These are phyloP conservation scores for Lignosus rhinocerotis DNA, from an alignment of 1,284 basidiomycete genomes.

Conservation along the genomic window DNA sequence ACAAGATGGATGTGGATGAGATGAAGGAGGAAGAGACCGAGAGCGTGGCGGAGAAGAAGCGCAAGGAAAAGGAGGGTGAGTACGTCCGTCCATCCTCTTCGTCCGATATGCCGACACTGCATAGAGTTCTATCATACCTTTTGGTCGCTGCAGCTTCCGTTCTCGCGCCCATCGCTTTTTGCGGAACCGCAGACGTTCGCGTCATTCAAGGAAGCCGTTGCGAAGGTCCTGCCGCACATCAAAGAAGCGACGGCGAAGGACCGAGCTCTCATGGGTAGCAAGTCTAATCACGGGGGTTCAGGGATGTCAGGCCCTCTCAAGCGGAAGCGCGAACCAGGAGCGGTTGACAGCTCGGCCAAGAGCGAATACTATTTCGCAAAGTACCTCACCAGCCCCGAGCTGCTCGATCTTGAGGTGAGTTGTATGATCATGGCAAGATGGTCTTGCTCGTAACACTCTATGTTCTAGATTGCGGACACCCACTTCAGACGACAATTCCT, in stretches of 20 bases:
- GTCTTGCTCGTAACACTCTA: background rate
- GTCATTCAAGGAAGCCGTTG: constrained; percentile 68
- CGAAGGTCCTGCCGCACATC: constrained; percentile 73
- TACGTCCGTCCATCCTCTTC: constrained; percentile 3
- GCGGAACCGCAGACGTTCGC: constrained; percentile 52
- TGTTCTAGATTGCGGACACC: constrained; percentile 75
- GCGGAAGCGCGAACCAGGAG: constrained; percentile 62
- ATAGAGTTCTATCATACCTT: constrained; percentile 82
- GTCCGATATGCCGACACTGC: constrained; percentile 2
- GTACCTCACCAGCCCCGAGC: constrained; percentile 83
- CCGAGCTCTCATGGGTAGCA: constrained; percentile 76
- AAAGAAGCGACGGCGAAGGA: constrained; percentile 85
- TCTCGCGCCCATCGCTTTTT: constrained; percentile 71
- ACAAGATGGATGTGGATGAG: constrained; percentile 44
- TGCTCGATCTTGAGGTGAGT: constrained; percentile 82
- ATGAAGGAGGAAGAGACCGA: constrained; percentile 38
- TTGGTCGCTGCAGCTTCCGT: constrained; percentile 81
- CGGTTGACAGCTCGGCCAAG: constrained; percentile 45
- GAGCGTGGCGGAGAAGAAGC: constrained; percentile 30
- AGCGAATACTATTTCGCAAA: constrained; percentile 90
- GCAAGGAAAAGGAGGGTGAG: constrained; percentile 66
- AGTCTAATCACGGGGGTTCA: constrained; percentile 36
- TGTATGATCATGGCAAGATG: background rate
- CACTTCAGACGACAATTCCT: constrained; percentile 91
- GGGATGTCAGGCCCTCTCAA: constrained; percentile 48